phyloP scores from a whole-genome alignment of 805 yeast species.

The Starmerella stellata region DNA sequence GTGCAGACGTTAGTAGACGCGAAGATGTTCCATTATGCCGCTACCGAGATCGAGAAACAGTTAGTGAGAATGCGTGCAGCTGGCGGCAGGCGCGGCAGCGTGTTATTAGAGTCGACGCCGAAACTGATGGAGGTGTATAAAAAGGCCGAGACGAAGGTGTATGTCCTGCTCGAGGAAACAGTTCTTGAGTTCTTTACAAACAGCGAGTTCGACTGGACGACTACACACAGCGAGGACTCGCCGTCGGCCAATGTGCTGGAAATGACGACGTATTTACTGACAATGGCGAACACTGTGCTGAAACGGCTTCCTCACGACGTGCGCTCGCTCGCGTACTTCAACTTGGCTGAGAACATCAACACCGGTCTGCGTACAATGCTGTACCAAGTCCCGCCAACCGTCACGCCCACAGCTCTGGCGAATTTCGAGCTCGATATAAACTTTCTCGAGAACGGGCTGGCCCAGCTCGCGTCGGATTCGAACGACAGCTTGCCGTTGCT shows the following conservation, averaged over 20 bases:
- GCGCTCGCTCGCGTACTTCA: constrained; percentile 58
- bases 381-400: constrained; percentile 32
- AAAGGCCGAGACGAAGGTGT: constrained; percentile 61
- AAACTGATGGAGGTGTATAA: constrained; percentile 43
- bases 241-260: constrained; percentile 66
- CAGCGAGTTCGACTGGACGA: constrained; percentile 72
- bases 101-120: constrained; percentile 35
- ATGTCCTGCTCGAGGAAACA: constrained; percentile 63
- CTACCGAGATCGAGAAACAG: constrained; percentile 38
- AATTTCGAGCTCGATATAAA: constrained; percentile 66
- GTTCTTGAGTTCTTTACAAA: constrained; percentile 65
- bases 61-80: constrained; percentile 25
- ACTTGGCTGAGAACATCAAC: constrained; percentile 74
- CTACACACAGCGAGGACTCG: constrained; percentile 29
- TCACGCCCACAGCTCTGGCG: constrained; percentile 41
- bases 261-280: constrained; percentile 67
- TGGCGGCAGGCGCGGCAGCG: constrained; percentile 25
- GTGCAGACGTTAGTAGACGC: constrained; percentile 77
- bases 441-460: constrained; percentile 45
- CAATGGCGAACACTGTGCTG: constrained; percentile 69
- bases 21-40: constrained; percentile 67
- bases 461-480: constrained; percentile 19
- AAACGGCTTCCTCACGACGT: constrained; percentile 64
- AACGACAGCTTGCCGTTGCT: constrained; percentile 50
- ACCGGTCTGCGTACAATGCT: constrained; percentile 47